phyloP scores from a whole-genome alignment of 2,329 filamentous ascomycete genomes.

The Paecilomyces sp. region DNA sequence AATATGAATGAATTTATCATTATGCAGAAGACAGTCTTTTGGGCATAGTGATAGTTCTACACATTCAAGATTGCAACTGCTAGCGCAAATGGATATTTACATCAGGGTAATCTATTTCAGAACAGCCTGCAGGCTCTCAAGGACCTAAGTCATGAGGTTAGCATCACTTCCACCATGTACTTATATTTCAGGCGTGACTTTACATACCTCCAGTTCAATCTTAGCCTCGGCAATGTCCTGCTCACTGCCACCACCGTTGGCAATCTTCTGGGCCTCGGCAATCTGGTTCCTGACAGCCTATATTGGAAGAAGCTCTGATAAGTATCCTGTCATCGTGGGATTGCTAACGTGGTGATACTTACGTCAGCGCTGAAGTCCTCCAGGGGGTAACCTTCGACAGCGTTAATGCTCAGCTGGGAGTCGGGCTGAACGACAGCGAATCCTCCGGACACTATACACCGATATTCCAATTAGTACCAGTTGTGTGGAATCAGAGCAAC shows the following conservation, averaged over 20 bases:
- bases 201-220: constrained; percentile 87
- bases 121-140: constrained; percentile 43
- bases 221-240: constrained; percentile 97
- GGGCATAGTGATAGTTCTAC: constrained; percentile 30
- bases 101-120: constrained; percentile 38
- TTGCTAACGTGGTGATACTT: constrained; percentile 14
- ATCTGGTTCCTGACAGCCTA: constrained; percentile 80
- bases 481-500: constrained; percentile 9
- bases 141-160: constrained; percentile 28
- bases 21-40: background rate
- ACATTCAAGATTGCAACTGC: constrained; percentile 22
- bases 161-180: constrained; percentile 3
- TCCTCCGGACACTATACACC: constrained; percentile 73
- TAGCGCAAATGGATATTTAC: constrained; percentile 28
- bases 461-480: constrained; percentile 8
- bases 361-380: constrained; percentile 92
- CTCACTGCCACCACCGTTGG: constrained; percentile 82
- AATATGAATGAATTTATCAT: background rate
- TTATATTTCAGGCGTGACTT: constrained; percentile 2
- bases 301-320: constrained; percentile 4
- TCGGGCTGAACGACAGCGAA: constrained; percentile 96
- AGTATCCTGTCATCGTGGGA: constrained; percentile 2
- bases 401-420: constrained; percentile 95
- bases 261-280: constrained; percentile 91
- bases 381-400: constrained; percentile 86